Percentiles rank a stretch among this genome's conserved stretches.
phyloP scores from a whole-genome alignment of 306 rosid genomes.

The Purshia tridentata region DNA sequence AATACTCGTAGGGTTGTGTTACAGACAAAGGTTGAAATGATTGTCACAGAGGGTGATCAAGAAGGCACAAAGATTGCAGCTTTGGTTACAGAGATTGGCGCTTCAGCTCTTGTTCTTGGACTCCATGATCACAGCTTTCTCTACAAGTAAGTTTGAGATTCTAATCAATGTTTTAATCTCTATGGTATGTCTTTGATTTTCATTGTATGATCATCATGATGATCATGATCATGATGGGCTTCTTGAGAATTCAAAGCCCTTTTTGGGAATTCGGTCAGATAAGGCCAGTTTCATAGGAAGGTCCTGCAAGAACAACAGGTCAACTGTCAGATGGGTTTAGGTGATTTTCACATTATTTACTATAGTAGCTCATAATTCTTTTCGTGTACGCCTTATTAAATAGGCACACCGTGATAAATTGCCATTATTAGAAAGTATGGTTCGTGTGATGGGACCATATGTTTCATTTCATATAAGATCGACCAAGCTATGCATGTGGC shows the following conservation, averaged over 20 bases:
- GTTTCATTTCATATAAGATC: not conserved
- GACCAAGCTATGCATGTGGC: not conserved
- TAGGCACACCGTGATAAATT: not conserved
- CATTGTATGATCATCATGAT: too few relatives aligned
- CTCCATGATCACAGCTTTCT: conserved; percentile 93
- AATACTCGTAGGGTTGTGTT: conserved; percentile 4
- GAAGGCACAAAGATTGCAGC: conserved; percentile 69
- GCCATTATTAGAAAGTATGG: not conserved
- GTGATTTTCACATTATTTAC: conserved; percentile 19
- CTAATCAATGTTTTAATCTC: not conserved
- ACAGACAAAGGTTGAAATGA: conserved; percentile 93
- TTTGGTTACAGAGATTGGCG: conserved; percentile 62
- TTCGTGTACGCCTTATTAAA: not conserved
- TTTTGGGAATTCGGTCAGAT: not conserved
- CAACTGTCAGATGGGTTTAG: conserved; percentile 25
- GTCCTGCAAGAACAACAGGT: conserved; percentile 17
- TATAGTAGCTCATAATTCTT: not conserved
- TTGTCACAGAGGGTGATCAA: conserved; percentile 73
- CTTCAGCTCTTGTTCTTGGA: conserved; percentile 76
- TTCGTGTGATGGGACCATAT: not conserved
- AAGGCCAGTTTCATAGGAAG: conserved; percentile 24
- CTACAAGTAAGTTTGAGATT: conserved; percentile 60
- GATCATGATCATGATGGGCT: conserved; percentile 7
- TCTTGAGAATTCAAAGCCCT: conserved; percentile 5
- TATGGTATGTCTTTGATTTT: not conserved